phyloP scores from a whole-genome alignment of 257 asterid genomes.

The Nicotiana knightiana region DNA sequence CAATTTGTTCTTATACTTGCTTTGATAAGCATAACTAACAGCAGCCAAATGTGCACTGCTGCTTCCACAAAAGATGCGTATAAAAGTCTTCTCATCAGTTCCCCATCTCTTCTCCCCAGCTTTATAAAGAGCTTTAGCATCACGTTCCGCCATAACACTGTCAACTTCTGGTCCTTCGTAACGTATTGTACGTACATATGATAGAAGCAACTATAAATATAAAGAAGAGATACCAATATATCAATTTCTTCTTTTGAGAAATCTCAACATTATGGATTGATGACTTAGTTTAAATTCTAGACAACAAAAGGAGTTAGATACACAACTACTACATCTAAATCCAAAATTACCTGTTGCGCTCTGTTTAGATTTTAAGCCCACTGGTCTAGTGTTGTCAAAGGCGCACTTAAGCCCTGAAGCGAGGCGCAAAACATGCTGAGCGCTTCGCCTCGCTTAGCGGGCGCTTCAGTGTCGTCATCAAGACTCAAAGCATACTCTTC shows the following conservation, averaged over 20 bases:
- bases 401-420: too few relatives aligned
- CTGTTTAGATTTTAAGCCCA: too few relatives aligned
- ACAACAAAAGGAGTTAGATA: background rate
- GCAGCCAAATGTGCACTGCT: constrained; percentile 73
- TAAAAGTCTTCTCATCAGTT: constrained; percentile 79
- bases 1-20: constrained; percentile 58
- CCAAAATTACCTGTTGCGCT: background rate
- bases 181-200: constrained; percentile 42
- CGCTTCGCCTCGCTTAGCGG: too few relatives aligned
- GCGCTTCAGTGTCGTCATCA: too few relatives aligned
- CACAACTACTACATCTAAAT: background rate
- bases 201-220: constrained; percentile 61
- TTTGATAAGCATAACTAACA: constrained; percentile 57
- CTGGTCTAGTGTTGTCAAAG: too few relatives aligned
- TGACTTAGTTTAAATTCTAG: background rate
- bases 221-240: background rate
- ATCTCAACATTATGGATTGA: background rate
- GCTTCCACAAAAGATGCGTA: constrained; percentile 59
- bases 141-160: constrained; percentile 52
- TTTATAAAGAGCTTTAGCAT: constrained; percentile 78
- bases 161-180: constrained; percentile 96
- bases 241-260: background rate
- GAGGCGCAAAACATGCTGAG: too few relatives aligned
- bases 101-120: constrained; percentile 93
- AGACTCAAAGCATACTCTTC: too few relatives aligned